phyloP scores from a whole-genome alignment of 2,329 filamentous ascomycete genomes.

The Microthyrium microscopicum region DNA sequence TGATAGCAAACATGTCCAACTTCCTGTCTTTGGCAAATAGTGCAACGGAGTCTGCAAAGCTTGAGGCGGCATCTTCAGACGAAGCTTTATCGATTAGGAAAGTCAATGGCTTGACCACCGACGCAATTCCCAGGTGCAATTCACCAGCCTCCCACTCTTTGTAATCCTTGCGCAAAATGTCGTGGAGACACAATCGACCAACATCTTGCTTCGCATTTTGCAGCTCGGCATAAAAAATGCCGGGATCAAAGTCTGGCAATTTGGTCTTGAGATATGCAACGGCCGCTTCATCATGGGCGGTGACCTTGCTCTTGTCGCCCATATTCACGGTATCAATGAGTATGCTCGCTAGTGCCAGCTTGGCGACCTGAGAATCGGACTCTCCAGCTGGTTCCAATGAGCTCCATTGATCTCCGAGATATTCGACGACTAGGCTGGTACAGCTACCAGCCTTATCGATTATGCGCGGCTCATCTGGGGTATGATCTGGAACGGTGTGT shows the following conservation, averaged over 20 bases:
- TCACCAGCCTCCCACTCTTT: slow-evolving; percentile 53
- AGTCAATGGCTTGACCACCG: slow-evolving; percentile 43
- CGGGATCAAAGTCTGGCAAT: slow-evolving; percentile 36
- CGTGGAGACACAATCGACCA: slow-evolving; percentile 39
- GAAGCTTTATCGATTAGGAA: slow-evolving; percentile 42
- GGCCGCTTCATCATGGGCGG: slow-evolving; percentile 40
- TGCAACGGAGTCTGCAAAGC: slow-evolving; percentile 33
- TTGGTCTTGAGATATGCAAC: slow-evolving; percentile 42
- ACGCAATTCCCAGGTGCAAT: slow-evolving; percentile 48
- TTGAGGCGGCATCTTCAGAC: slow-evolving; percentile 16
- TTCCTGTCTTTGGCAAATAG: slow-evolving; percentile 38
- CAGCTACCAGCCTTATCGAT: slow-evolving; percentile 57
- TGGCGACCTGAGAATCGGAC: slow-evolving; percentile 42
- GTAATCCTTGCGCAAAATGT: slow-evolving; percentile 68
- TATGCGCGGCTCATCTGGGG: slow-evolving; percentile 37
- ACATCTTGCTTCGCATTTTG: slow-evolving; percentile 52
- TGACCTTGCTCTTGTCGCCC: slow-evolving; percentile 42
- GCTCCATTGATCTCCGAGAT: slow-evolving; percentile 43
- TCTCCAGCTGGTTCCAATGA: slow-evolving; percentile 24
- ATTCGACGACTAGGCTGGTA: slow-evolving; percentile 49
- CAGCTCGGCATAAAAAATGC: slow-evolving; percentile 42
- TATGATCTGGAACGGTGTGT: slow-evolving; percentile 30
- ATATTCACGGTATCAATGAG: slow-evolving; percentile 55
- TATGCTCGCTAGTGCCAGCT: slow-evolving; percentile 51
- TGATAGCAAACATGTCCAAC: slow-evolving; percentile 48